Evolutionary conservation across 352 stramenopile genomes (phyloP), one percentile per base, ranked within the genome.

Genomic region (Phytophthora brassicae): DNA sequence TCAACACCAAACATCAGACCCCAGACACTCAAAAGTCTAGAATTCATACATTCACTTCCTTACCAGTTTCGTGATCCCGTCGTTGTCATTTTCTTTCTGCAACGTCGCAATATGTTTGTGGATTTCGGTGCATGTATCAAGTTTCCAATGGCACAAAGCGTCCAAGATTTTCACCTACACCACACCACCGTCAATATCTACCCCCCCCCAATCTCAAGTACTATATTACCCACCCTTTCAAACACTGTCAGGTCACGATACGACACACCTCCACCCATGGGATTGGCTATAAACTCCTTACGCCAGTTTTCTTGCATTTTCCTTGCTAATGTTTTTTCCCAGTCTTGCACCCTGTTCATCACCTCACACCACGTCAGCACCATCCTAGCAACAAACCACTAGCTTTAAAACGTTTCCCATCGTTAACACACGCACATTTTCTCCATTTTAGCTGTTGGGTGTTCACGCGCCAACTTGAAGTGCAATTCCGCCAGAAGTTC

Each of bases 231-330:
- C 61, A 95, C 86, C 41, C 81, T 68, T 51, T 89, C 74, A 20
- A 64, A 46, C n/a, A 85, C 69, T 16, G 76, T 78, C 43, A 95
- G 52, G 9, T 91, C 70, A 29, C 69, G 64, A 62, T 93, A 95
- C 41, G 73, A 53, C 3, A 67, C 57, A 50, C 57, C 64, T 20
- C 59, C 46, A 17, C 70, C 64, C 74, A 93, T 89, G 6, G 86
- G 86, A 52, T 95, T 93, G 3, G 53, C 64, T 1, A 48, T 56
- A 33, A 92, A 93, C 26, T 83, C 75, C 26, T 82, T 78, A 16
- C 75, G 75, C 84, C 86, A 93, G 59, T 92, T 89, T 17, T 95
- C 86, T 9, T 70, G 63, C 38, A 95, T 57, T 70, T 95, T 95
- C 22, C 84, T 50, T n/a, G 68, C 65, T 45, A 95, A 57, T 3